phyloP scores from a whole-genome alignment of 352 stramenopile species.

The Phytophthora uliginosa region DNA sequence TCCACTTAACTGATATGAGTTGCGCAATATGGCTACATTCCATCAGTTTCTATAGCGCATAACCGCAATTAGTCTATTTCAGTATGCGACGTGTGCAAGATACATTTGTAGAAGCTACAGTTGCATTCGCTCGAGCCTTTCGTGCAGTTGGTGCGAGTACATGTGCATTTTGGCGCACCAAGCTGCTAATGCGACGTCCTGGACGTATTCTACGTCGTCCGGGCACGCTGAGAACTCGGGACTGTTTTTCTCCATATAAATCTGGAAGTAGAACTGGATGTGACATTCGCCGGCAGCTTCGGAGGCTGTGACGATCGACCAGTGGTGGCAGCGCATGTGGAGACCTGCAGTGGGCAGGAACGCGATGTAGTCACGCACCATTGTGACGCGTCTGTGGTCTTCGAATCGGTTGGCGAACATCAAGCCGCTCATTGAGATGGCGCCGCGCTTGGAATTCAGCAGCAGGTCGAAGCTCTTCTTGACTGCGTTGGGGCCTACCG shows the following conservation, averaged over 20 bases:
- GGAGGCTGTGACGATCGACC: constrained; percentile 8
- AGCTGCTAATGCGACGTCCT: constrained; percentile 8
- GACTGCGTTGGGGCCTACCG: constrained; percentile 2
- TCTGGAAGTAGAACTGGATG: constrained; percentile 15
- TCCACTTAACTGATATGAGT: neutral
- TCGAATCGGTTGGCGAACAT: constrained; percentile 22
- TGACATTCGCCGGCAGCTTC: neutral
- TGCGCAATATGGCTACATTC: neutral
- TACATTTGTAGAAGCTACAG: neutral
- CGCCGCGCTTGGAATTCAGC: constrained; percentile 3
- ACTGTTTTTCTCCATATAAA: constrained; percentile 5
- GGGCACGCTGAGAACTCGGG: neutral
- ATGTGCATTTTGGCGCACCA: constrained; percentile 24
- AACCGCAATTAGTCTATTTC: too few species aligned
- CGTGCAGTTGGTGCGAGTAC: constrained; percentile 17
- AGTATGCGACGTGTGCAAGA: neutral
- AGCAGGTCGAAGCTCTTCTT: constrained; percentile 31
- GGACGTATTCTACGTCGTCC: constrained; percentile 18
- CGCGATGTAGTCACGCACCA: constrained; percentile 17
- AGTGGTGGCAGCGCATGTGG: constrained; percentile 26
- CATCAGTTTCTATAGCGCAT: neutral
- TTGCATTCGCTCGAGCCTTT: neutral
- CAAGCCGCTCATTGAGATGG: constrained; percentile 13
- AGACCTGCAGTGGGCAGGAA: constrained; percentile 16
- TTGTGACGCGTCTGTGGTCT: neutral